Evolutionary conservation across 441 rosid species (phyloP).

Genomic region (Arabidopsis lyrata): DNA sequence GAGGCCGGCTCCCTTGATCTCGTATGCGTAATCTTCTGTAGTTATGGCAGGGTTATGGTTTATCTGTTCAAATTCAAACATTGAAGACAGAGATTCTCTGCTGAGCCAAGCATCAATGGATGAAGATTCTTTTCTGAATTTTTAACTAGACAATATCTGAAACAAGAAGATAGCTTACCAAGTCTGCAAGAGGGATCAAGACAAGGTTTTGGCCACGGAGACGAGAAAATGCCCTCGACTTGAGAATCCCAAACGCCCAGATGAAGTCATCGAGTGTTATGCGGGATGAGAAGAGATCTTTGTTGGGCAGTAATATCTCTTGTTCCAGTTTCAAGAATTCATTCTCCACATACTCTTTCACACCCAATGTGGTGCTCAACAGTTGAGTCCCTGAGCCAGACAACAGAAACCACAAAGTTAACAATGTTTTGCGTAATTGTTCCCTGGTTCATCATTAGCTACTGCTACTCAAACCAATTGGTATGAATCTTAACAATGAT

Average conservation of each 20-base stretch:
- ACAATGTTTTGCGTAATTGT: not conserved
- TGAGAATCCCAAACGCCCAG: slow-evolving; percentile 95
- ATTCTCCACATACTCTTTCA: slow-evolving; percentile 63
- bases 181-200: slow-evolving; percentile 85
- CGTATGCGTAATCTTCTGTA: slow-evolving; percentile 82
- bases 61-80: slow-evolving; percentile 59
- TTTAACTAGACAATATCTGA: not conserved
- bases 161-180: slow-evolving; percentile 52
- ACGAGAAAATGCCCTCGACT: slow-evolving; percentile 88
- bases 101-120: slow-evolving; percentile 6
- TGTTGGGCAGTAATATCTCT: slow-evolving; percentile 67
- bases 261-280: slow-evolving; percentile 71
- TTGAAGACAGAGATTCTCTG: slow-evolving; percentile 37
- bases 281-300: slow-evolving; percentile 65
- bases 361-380: slow-evolving; percentile 74
- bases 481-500: too few relatives aligned
- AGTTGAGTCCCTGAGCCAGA: slow-evolving; percentile 76
- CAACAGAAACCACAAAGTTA: not conserved
- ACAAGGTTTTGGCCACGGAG: slow-evolving; percentile 91
- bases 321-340: slow-evolving; percentile 72
- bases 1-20: slow-evolving; percentile 93
- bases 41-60: slow-evolving; percentile 82
- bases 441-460: not conserved
- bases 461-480: not conserved
- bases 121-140: not conserved